phyloP scores from a whole-genome alignment of 75 land plant species.

The Selaginella tamariscina region DNA sequence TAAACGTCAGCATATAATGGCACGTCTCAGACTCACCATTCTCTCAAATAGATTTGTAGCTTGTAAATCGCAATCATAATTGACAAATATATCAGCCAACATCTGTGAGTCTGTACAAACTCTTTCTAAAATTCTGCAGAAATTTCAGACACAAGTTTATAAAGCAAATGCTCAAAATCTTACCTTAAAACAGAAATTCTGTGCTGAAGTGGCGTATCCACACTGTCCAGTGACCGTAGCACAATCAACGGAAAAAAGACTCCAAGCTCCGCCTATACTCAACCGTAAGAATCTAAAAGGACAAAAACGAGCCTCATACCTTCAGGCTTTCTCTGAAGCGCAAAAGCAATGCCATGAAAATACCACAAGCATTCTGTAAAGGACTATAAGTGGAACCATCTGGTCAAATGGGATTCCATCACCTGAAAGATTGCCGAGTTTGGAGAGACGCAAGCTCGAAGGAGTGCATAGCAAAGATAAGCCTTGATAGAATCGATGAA shows the following conservation, averaged over 20 bases:
- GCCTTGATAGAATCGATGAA: conserved; percentile 91
- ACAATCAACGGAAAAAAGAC: conserved; percentile 83
- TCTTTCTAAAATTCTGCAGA: conserved; percentile 82
- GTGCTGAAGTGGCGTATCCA: conserved; percentile 50
- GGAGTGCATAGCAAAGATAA: conserved; percentile 78
- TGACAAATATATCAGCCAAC: conserved; percentile 89
- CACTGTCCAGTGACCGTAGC: conserved; percentile 62
- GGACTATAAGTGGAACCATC: neutral
- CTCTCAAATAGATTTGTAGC: conserved; percentile 91
- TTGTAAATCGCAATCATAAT: conserved; percentile 93
- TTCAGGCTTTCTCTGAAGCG: conserved; percentile 92
- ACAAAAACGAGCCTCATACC: conserved; percentile 27
- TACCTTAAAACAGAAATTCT: conserved; percentile 68
- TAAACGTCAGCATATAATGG: neutral
- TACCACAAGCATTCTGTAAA: conserved; percentile 59
- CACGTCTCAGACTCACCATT: conserved; percentile 53
- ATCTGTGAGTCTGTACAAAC: conserved; percentile 85
- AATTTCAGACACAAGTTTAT: neutral
- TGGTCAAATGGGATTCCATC: neutral
- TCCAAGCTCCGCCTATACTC: conserved; percentile 76
- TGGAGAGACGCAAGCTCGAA: conserved; percentile 77
- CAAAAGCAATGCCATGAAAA: conserved; percentile 57
- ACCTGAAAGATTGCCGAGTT: conserved; percentile 80
- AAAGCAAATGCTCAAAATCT: neutral
- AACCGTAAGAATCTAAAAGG: neutral